A percentile compares a stretch with the other conserved stretches of the same genome.
Evolutionary conservation across 163 green algal genomes (phyloP).

Genomic region (Picocystis sp.): DNA sequence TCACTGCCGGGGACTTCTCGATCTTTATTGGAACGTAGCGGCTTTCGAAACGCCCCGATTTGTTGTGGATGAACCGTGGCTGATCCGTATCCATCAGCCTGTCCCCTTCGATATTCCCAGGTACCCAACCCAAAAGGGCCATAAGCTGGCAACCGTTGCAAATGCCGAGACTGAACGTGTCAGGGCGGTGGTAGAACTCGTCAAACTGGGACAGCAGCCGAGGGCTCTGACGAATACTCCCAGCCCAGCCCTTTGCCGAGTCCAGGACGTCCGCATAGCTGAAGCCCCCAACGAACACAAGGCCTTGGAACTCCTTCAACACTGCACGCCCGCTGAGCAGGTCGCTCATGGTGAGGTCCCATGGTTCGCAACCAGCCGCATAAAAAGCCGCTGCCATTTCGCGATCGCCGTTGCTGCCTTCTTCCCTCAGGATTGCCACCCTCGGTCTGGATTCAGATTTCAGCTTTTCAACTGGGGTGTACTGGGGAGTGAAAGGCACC

Average conservation of each 20-base stretch:
- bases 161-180: constrained; percentile 92
- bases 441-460: constrained; percentile 20
- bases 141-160: constrained; percentile 99
- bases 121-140: constrained; percentile 94
- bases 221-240: constrained; percentile 85
- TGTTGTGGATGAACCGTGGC: constrained; percentile 95
- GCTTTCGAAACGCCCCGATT: constrained; percentile 57
- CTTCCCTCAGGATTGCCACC: constrained; percentile 80
- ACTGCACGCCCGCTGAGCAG: constrained; percentile 52
- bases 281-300: constrained; percentile 96
- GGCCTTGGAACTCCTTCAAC: constrained; percentile 69
- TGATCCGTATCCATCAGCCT: constrained; percentile 53
- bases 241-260: constrained; percentile 91
- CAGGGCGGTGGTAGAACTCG: constrained; percentile 53
- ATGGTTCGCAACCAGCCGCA: constrained; percentile 49
- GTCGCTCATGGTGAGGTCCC: constrained; percentile 95
- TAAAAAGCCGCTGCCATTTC: constrained; percentile 86
- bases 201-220: constrained; percentile 67
- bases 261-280: constrained; percentile 95
- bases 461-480: constrained; percentile 8
- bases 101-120: constrained; percentile 24
- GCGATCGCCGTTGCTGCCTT: constrained; percentile 91
- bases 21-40: constrained; percentile 57
- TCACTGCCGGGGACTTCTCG: constrained; percentile 39
- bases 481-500: constrained; percentile 5